Evolutionary conservation across 192 early-diverging fungal species (phyloP), one percentile per base, ranked within the genome.

Genomic region (Backusella tarrabulga): DNA sequence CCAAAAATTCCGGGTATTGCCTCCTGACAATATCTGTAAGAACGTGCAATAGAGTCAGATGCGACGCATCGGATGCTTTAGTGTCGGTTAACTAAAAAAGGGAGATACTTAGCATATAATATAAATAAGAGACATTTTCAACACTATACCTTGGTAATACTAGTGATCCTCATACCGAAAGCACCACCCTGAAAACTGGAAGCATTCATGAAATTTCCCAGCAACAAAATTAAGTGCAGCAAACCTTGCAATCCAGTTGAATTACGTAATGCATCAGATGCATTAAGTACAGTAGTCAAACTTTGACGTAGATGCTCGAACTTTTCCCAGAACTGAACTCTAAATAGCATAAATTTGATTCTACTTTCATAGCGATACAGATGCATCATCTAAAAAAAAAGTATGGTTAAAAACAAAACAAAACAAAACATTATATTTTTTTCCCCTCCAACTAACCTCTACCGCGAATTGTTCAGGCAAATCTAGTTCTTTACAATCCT

Each of bases 201-300:
- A 0, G 89, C 92, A 75, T 95, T 95, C 94, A 95, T 95, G 80
- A 88, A 95, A 83, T 95, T 95, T 35, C 94, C 94, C 23, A 95
- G 80, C 32, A 90, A 86, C 40, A 95, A 82, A 70, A 94, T 91
- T 32, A 94, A 38, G 36, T 91, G 85, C 17, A 95, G 81, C 23
- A 95, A 77, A 68, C 92, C 88, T 70, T 90, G 89, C 50, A 95
- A 91, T 74, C 87, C 78, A 46, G 87, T 82, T 70, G 91, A 89
- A 3, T 93, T 83, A 69, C 86, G 88, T 42, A 95, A 81, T 0
- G 83, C 81, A 34, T 88, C 85, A 0, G 92, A 92, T 0, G 92
- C 91, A 2, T 84, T 76, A 66, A 91, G 80, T 6, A 93, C 84
- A 2, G 87, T 76, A 0, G 84, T 81, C 26, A 93, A 86, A 12